Base-by-base conservation (phyloP, 1,284 basidiomycete species). In the Rhizoctonia solani region DNA sequence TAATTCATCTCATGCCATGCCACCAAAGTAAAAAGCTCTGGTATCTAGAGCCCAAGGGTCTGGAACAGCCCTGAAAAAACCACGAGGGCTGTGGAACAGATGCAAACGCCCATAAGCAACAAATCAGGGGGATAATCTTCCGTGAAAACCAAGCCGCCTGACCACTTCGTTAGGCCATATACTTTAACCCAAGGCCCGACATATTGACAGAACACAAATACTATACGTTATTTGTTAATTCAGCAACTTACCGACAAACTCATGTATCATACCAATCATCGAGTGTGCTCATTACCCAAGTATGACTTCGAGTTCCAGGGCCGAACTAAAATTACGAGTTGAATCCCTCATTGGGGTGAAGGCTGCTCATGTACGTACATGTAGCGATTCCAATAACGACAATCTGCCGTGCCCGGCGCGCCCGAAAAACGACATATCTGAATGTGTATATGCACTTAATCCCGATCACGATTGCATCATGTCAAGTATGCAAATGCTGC, bases 1-100 rank as follows among this genome's bases (percentile, higher is more conserved):
- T 21, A 47, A 63, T 54, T 65, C 61, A 65, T 65, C 61, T 54
- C 49, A 25, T 53, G 61, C 61, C 61, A 34, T 34, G 30, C 44
- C 30, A 49, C 39, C 52, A 42, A 65, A 44, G 11, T 34, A 11
- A 25, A 41, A 19, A 50, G 42, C 56, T 61, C 56, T 44, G 32
- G 41, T 46, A 23, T 37, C n/a, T 37, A n/a, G 54, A 65, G 54
- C 25, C 46, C 46, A 49, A 27, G n/a, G 23, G 25, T 49, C 61
- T 27, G 29, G 61, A 50, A 13, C 25, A 23, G 34, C 61, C 61
- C 61, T 65, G 61, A 65, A 13, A 21, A 21, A 6, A 27, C 46
- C 46, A 49, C 46, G 46, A 49, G 46, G 46, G 25, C 25, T 16
- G 23, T 21, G 11, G 4, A 21, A 11, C 23, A 13, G 46, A 49